phyloP scores from a whole-genome alignment of 371 early-diverging fungal species.

The Mucor ambiguus region DNA sequence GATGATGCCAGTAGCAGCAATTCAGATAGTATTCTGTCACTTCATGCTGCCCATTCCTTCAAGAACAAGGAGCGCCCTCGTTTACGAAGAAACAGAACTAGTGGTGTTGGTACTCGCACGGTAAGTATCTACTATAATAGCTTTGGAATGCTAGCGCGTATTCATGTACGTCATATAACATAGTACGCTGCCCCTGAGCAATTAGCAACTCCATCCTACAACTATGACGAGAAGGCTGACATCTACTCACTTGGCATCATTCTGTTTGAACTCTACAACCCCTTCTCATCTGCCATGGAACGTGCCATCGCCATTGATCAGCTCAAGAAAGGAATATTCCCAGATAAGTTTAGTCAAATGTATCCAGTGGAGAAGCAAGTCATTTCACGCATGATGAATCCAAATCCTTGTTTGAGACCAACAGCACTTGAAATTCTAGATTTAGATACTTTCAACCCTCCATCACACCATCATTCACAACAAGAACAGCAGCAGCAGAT shows the following conservation, averaged over 20 bases:
- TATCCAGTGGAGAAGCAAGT: constrained; percentile 85
- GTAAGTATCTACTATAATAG: constrained; percentile 32
- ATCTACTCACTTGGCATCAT: constrained; percentile 76
- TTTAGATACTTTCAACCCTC: neutral
- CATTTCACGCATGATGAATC: constrained; percentile 77
- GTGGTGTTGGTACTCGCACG: constrained; percentile 77
- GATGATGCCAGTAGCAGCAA: neutral
- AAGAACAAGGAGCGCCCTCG: constrained; percentile 8
- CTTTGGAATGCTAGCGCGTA: neutral
- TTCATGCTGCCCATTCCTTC: neutral
- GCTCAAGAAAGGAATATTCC: constrained; percentile 69
- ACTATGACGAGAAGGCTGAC: constrained; percentile 68
- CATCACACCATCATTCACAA: neutral
- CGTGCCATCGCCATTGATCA: constrained; percentile 61
- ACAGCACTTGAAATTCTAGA: constrained; percentile 66
- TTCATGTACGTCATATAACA: neutral
- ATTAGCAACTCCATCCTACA: constrained; percentile 57
- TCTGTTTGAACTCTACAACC: constrained; percentile 70
- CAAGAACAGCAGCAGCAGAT: neutral
- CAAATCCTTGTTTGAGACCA: constrained; percentile 72
- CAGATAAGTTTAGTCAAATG: constrained; percentile 69
- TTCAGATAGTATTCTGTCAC: constrained; percentile 5
- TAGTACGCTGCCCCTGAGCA: constrained; percentile 95
- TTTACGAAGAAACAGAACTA: constrained; percentile 35
- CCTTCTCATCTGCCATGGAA: constrained; percentile 69